Evolutionary conservation across 768 basidiomycete genomes (phyloP).

Genomic region (Chalciporus chontae): DNA sequence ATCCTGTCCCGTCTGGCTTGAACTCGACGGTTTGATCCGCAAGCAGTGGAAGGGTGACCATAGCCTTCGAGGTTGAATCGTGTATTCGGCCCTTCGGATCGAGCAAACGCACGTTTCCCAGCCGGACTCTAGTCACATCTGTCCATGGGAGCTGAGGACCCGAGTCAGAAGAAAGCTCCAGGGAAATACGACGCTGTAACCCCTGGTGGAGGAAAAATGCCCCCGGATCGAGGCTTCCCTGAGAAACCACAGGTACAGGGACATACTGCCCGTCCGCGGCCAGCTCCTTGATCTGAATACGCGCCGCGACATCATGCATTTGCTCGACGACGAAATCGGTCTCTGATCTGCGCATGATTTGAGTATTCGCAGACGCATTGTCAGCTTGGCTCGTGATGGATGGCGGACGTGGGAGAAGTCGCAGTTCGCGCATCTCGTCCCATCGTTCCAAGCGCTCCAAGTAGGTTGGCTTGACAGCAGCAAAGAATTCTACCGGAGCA

Average conservation of each 20-base stretch:
- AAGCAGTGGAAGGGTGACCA: conserved; percentile 70
- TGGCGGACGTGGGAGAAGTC: conserved; percentile 39
- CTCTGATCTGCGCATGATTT: conserved; percentile 90
- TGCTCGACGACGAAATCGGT: conserved; percentile 87
- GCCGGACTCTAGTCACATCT: conserved; percentile 66
- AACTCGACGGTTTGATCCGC: conserved; percentile 73
- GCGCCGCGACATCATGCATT: conserved; percentile 86
- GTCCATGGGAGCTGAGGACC: conserved; percentile 89
- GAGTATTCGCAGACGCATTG: conserved; percentile 40
- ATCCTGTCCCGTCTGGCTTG: conserved; percentile 79
- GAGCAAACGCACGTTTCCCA: conserved; percentile 82
- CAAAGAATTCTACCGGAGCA: conserved; percentile 90
- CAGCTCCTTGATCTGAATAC: conserved; percentile 84
- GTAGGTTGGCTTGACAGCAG: conserved; percentile 75
- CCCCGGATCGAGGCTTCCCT: conserved; percentile 74
- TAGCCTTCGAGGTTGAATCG: conserved; percentile 67
- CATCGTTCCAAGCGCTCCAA: conserved; percentile 86
- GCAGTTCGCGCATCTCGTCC: conserved; percentile 89
- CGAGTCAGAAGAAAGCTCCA: conserved; percentile 82
- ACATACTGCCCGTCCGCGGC: conserved; percentile 79
- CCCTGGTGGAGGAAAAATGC: conserved; percentile 91
- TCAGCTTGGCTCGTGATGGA: conserved; percentile 32
- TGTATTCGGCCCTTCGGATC: conserved; percentile 81
- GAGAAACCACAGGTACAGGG: conserved; percentile 79
- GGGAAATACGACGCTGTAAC: conserved; percentile 75